phyloP scores from a whole-genome alignment of 495 filamentous ascomycete genomes.

The Xylaria bambusicola region DNA sequence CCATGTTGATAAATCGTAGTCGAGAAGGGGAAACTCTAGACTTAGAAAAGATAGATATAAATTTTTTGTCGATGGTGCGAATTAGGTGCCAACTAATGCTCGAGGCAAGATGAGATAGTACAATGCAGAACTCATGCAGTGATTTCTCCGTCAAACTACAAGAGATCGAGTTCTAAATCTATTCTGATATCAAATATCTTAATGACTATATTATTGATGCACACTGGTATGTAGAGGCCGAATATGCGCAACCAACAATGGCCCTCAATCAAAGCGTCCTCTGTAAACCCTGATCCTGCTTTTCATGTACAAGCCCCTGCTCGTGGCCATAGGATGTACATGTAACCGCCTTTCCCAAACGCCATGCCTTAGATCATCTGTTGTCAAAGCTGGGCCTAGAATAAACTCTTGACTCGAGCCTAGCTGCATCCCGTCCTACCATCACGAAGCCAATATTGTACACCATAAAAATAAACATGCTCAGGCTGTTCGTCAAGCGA shows the following conservation, averaged over 20 bases:
- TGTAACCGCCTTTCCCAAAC: slow-evolving; percentile 11
- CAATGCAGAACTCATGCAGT: no score
- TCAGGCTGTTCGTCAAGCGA: background rate
- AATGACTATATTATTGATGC: background rate
- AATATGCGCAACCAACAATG: background rate
- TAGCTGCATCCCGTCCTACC: background rate
- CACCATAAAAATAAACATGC: slow-evolving; percentile 5
- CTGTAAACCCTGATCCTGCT: background rate
- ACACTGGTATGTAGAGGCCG: background rate
- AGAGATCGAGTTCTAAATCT: background rate
- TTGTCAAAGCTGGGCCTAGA: slow-evolving; percentile 5
- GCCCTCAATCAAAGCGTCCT: background rate
- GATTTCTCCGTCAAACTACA: no score
- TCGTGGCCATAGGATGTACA: background rate
- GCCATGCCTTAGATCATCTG: slow-evolving; percentile 2
- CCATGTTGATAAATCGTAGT: no score
- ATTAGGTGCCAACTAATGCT: no score
- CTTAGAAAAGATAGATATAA: no score
- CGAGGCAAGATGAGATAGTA: no score
- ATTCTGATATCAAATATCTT: background rate
- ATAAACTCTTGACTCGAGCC: background rate
- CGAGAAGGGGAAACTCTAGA: no score
- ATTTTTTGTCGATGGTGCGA: no score
- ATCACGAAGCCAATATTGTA: slow-evolving; percentile 12
- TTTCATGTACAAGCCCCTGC: background rate